Evolutionary conservation across 768 basidiomycete genomes (phyloP), one percentile per base, ranked within the genome.

Genomic region (Leccinum subgranulosum): DNA sequence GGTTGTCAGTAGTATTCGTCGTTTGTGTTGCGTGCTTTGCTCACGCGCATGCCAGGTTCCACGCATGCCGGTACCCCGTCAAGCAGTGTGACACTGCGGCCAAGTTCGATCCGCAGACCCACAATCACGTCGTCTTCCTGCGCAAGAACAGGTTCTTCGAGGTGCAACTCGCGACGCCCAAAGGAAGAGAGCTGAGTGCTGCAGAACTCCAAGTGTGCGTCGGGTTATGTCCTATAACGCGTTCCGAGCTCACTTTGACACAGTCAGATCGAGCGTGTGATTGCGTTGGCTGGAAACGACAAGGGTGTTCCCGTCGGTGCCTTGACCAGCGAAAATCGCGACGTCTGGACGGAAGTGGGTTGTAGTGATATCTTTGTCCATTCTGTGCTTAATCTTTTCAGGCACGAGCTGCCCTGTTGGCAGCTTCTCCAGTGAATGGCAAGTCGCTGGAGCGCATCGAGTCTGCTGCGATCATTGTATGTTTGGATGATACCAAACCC

Each of bases 111-210:
- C 76, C 88, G 2, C 72, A 74, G 49, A 71, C 77, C 14, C 81
- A 96, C 75, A 91, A 97, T 63, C 94, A 98, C 74, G 81, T 97
- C 69, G 84, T 95, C 33, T 92, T 96, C 55, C 71, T 98, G 33
- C 84, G 95, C 54, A 95, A 94, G 75, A 94, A 96, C 77, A 84
- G 85, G 64, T 95, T 95, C 73, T 99, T 83, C 75, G 79, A 89
- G 65, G 88, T 99, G 8, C 78, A 88, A 4, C 83, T 97, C 1
- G 77, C 77, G 6, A 79, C 85, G 48, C 67, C 77, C 0, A 76
- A 83, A 19, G 93, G 91, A 21, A 67, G 75, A 45, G 90, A 92
- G 67, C 77, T 94, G 21, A 88, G 83, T 43, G 86, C 86, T 5
- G 84, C 83, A 10, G 90, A 97, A 65, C 77, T 99, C n/a, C 88